Conservation (phyloP, 768 basidiomycete species). For the Rhodocollybia butyracea region DNA sequence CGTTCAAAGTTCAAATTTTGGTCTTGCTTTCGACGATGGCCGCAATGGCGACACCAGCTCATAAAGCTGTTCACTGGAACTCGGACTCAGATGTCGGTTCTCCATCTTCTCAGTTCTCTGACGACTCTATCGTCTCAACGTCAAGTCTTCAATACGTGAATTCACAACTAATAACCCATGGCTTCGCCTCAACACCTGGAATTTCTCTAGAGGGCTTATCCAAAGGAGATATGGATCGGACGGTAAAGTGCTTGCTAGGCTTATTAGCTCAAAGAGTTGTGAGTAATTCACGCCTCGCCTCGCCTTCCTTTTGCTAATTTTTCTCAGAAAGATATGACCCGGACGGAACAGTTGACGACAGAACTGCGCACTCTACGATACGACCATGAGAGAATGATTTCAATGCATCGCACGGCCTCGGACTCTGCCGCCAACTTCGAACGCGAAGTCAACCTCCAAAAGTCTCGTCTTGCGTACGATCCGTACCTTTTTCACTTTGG, state of each 20-base stretch:
- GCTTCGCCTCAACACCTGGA: conserved; percentile 63
- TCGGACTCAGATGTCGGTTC: conserved; percentile 38
- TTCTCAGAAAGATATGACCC: conserved; percentile 66
- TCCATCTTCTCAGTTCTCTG: conserved; percentile 40
- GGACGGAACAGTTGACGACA: conserved; percentile 73
- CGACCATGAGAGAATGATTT: conserved; percentile 71
- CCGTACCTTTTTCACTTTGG: not conserved
- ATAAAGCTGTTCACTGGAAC: conserved; percentile 43
- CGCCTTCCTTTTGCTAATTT: not conserved
- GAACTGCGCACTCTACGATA: conserved; percentile 77
- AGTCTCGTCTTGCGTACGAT: conserved; percentile 68
- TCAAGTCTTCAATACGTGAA: conserved; percentile 79
- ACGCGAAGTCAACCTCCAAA: conserved; percentile 71
- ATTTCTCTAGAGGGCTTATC: conserved; percentile 65
- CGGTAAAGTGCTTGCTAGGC: conserved; percentile 72
- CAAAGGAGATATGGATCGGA: conserved; percentile 47
- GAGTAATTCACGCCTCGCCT: conserved; percentile 23
- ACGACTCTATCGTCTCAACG: conserved; percentile 45
- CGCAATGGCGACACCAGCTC: conserved; percentile 26
- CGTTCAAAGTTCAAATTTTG: too few species aligned
- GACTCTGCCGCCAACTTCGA: conserved; percentile 72
- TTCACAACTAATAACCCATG: conserved; percentile 79
- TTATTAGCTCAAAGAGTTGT: conserved; percentile 79
- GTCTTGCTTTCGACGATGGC: too few species aligned
- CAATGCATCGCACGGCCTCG: conserved; percentile 56